Evolutionary conservation across 257 asterid species (phyloP), one percentile per base, ranked within the genome.

Genomic region (Solanum neorickii): DNA sequence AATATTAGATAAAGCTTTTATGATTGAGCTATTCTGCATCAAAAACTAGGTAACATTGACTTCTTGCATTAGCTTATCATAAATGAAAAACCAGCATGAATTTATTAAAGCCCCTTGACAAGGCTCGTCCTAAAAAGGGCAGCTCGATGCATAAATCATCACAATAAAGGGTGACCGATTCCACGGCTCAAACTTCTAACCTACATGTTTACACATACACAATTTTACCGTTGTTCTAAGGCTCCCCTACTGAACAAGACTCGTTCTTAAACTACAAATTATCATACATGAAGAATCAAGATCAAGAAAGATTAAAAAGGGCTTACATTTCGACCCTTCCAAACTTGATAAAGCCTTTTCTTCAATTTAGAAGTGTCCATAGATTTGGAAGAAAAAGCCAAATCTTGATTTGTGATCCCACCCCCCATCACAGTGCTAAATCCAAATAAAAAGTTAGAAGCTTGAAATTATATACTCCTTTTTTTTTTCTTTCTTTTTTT

Each of bases 261-360:
- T 46, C 69, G 9, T 80, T 29, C 6, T 72, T 47, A 18, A n/a
- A 75, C 56, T 49, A 41, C 31, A 77, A 42, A 25, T 7, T 77
- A 12, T n/a, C 18, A 77, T 46, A 29, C 27, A 37, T 7, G 4
- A 31, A 31, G 12, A 59, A 46, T 78, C 78, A 9, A 73, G 46
- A 73, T 35, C 27, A 73, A 74, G 33, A 74, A 62, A 49, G 59
- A 41, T 59, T 25, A 18, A 68, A 60, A 66, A 3, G 20, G 62
- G 62, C 87, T 91, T 92, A 96, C 99, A 88, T 95, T 96, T 75
- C 98, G 97, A 87, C 99, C 99, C 91, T 89, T 92, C 99, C 99
- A 96, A 86, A 94, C 94, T 91, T 92, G 94, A 90, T 96, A 94
- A 83, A 94, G 94, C 92, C 98, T 92, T 84, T 25, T 92, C 91